Conservation (phyloP, 805 yeast species). For the Metschnikowia kofuensis region DNA sequence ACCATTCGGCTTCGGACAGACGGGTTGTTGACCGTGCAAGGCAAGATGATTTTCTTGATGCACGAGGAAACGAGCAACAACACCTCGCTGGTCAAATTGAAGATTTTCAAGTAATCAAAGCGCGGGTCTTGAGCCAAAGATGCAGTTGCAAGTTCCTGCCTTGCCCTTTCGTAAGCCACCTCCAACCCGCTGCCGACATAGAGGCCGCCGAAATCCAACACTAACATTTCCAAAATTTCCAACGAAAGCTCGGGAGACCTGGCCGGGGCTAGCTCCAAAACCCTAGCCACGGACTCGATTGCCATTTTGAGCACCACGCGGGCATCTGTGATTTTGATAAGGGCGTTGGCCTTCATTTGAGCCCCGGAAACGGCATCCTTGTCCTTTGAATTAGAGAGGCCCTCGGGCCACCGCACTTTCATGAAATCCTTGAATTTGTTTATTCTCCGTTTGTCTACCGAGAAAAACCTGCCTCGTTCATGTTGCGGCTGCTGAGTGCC, state of each 20-base stretch:
- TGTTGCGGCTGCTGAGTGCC: constrained; percentile 13
- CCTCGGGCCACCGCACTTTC: constrained; percentile 41
- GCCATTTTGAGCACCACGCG: constrained; percentile 66
- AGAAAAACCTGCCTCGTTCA: constrained; percentile 31
- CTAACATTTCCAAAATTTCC: constrained; percentile 63
- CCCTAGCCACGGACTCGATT: constrained; percentile 72
- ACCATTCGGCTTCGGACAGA: constrained; percentile 56
- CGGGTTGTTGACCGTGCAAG: constrained; percentile 64
- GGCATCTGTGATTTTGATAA: constrained; percentile 44
- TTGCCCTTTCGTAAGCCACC: constrained; percentile 51
- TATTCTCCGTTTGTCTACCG: constrained; percentile 43
- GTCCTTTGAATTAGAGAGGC: constrained; percentile 8
- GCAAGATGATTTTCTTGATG: constrained; percentile 70
- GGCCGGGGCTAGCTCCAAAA: constrained; percentile 67
- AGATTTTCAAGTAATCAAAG: constrained; percentile 47
- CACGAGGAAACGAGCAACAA: constrained; percentile 66
- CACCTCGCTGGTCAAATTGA: constrained; percentile 56
- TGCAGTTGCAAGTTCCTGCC: constrained; percentile 29
- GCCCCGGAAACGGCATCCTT: constrained; percentile 12
- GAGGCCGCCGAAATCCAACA: constrained; percentile 67
- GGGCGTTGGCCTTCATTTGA: constrained; percentile 16
- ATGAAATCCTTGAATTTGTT: constrained; percentile 57
- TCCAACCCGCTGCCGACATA: constrained; percentile 77
- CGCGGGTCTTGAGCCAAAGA: constrained; percentile 30
- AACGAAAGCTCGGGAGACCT: constrained; percentile 60